Evolutionary conservation across 306 rosid species (phyloP), one percentile per base, ranked within the genome.

Genomic region (Crataegus laevigata): DNA sequence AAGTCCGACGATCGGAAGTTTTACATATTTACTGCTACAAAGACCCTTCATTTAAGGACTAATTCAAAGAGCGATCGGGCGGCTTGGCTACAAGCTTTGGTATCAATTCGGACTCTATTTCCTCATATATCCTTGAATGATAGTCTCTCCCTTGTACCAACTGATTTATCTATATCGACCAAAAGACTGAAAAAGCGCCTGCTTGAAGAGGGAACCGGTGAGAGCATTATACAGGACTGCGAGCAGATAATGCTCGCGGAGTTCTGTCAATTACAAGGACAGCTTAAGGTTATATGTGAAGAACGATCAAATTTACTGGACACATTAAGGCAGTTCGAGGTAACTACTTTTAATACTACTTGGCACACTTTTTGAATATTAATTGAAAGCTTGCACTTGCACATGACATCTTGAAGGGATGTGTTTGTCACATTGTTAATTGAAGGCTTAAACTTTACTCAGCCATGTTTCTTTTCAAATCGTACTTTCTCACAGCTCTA

Each of bases 11-110:
- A 94, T 57, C 81, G 91, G 74, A 84, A 86, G 38, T 90, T 94
- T 76, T 92, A 92, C 63, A 89, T 94, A 78, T 92, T 90, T 68
- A 92, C 97, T 15, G 96, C 97, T 45, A 94, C 96, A 9, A 94
- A 94, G 89, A 94, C 99, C 34, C 97, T 94, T 72, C 99, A 94
- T 80, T 82, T 94, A 75, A 92, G 99, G 80, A 92, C 96, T 3
- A 94, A 84, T 69, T 89, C 96, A 5, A 94, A 86, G 88, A 88
- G 77, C 36, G 99, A 94, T 70, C 86, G 99, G 73, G 90, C 88
- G 55, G 91, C 91, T 25, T 94, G 99, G 99, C 81, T 90, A 14
- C 96, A 94, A 79, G 97, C 97, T 64, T 85, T 94, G 86, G 90
- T 85, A 13, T 87, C 93, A 70, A 87, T 92, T 40, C 86, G 92